Conservation (phyloP, 805 yeast species). For the Grigorovia humatica region DNA sequence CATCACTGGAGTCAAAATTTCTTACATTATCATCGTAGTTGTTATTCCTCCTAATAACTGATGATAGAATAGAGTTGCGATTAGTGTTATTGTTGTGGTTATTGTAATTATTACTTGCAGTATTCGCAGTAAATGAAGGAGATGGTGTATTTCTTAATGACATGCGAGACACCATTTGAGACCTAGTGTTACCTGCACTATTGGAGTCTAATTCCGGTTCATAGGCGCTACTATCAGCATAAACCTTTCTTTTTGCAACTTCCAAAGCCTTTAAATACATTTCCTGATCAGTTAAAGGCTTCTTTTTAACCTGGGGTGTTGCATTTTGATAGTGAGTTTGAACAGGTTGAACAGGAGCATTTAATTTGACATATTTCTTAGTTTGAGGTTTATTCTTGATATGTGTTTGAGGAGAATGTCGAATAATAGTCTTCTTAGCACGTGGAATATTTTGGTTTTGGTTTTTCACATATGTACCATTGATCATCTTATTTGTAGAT, state of each 20-base stretch:
- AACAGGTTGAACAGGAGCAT: not conserved
- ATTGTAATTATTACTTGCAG: not conserved
- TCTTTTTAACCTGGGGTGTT: conserved; percentile 1
- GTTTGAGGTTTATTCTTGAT: not conserved
- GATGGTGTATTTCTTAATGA: conserved; percentile 10
- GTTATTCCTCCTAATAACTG: not conserved
- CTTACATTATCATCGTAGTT: not conserved
- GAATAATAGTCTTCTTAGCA: not conserved
- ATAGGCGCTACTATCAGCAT: conserved; percentile 14
- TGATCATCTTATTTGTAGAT: not conserved
- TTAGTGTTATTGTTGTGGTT: not conserved
- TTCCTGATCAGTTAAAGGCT: conserved; percentile 31
- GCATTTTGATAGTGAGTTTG: not conserved
- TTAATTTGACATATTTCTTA: not conserved
- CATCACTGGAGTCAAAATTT: not conserved
- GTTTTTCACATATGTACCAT: not conserved
- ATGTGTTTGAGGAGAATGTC: not conserved
- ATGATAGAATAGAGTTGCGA: not conserved
- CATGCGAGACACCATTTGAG: conserved; percentile 19
- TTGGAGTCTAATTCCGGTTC: not conserved
- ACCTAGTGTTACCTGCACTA: conserved; percentile 1
- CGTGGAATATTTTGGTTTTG: not conserved
- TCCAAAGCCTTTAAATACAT: conserved; percentile 46
- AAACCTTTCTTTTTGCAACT: conserved; percentile 47
- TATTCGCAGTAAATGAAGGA: not conserved